Percentiles rank a stretch among this genome's conserved stretches.
Conservation (phyloP, 768 basidiomycete genomes). For the Calvatia gigantea region DNA sequence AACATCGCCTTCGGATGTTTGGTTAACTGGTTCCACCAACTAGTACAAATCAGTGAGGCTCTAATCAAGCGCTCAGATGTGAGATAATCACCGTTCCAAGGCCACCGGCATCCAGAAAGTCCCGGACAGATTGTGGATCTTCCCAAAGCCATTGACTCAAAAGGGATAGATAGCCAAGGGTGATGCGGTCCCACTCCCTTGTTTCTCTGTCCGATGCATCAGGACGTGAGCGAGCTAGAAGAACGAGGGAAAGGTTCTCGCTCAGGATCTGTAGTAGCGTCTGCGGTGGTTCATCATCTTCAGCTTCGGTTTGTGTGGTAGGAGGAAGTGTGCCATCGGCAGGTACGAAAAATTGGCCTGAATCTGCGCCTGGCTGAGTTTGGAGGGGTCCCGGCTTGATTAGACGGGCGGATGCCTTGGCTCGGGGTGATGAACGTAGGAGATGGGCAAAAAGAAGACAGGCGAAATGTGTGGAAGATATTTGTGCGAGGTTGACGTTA, state of each 20-base stretch:
- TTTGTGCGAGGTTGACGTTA: constrained; percentile 45
- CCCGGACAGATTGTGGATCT: constrained; percentile 81
- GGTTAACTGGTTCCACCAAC: constrained; percentile 95
- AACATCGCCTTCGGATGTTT: constrained; percentile 79
- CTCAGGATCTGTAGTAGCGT: constrained; percentile 80
- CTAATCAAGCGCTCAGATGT: background rate
- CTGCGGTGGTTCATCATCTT: constrained; percentile 64
- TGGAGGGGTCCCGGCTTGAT: constrained; percentile 51
- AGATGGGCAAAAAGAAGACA: constrained; percentile 79
- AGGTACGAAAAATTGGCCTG: constrained; percentile 65
- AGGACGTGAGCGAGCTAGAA: constrained; percentile 70
- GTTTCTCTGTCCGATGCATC: constrained; percentile 67
- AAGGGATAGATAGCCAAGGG: constrained; percentile 80
- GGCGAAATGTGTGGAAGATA: constrained; percentile 70
- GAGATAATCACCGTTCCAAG: constrained; percentile 76
- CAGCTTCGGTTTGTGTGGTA: constrained; percentile 29
- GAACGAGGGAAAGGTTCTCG: constrained; percentile 86
- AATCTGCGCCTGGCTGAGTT: constrained; percentile 27
- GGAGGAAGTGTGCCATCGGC: constrained; percentile 55
- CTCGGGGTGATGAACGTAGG: constrained; percentile 60
- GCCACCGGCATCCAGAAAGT: constrained; percentile 88
- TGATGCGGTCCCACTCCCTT: constrained; percentile 87
- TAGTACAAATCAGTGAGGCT: constrained; percentile 28
- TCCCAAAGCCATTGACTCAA: constrained; percentile 97
- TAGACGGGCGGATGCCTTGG: constrained; percentile 60